These are phyloP conservation scores for Austroboletus eburneus DNA, from an alignment of 768 basidiomycete species.

Conservation along the genomic window DNA sequence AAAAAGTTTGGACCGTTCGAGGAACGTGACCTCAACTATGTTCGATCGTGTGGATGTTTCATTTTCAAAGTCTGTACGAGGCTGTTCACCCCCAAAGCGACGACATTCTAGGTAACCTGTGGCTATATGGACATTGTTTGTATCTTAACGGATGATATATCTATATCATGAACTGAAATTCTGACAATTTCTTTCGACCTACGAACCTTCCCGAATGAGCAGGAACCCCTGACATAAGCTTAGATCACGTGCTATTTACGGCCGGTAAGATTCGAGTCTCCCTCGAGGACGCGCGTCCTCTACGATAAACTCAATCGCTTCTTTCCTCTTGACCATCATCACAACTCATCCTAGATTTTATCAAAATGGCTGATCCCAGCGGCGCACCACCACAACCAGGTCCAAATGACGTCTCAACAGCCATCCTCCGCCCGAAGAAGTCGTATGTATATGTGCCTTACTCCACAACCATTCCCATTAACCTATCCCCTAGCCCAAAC, in stretches of 20 bases:
- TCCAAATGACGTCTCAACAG: conserved; percentile 87
- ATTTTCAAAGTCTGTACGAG: too few relatives aligned
- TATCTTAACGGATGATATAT: too few relatives aligned
- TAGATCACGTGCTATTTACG: conserved; percentile 4
- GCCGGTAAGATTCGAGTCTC: conserved; percentile 7
- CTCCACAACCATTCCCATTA: conserved; percentile 10
- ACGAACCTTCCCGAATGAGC: too few relatives aligned
- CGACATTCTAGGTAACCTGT: too few relatives aligned
- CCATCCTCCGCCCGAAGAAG: conserved; percentile 96
- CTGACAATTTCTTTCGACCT: too few relatives aligned
- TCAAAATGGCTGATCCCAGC: conserved; percentile 72
- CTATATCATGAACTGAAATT: too few relatives aligned
- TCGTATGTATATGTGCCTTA: conserved; percentile 60
- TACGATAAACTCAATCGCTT: not conserved
- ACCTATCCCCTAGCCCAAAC: conserved; percentile 68
- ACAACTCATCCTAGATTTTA: conserved; percentile 6
- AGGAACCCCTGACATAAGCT: too few relatives aligned
- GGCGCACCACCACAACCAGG: conserved; percentile 81
- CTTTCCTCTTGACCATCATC: conserved; percentile 12
- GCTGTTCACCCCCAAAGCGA: too few relatives aligned
- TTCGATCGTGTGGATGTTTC: too few relatives aligned
- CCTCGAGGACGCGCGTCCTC: conserved; percentile 32
- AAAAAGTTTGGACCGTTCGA: too few relatives aligned
- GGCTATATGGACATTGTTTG: too few relatives aligned
- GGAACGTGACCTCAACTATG: too few relatives aligned